Evolutionary conservation across 805 yeast genomes (phyloP).

Genomic region (Cyberlindnera misumaiensis): DNA sequence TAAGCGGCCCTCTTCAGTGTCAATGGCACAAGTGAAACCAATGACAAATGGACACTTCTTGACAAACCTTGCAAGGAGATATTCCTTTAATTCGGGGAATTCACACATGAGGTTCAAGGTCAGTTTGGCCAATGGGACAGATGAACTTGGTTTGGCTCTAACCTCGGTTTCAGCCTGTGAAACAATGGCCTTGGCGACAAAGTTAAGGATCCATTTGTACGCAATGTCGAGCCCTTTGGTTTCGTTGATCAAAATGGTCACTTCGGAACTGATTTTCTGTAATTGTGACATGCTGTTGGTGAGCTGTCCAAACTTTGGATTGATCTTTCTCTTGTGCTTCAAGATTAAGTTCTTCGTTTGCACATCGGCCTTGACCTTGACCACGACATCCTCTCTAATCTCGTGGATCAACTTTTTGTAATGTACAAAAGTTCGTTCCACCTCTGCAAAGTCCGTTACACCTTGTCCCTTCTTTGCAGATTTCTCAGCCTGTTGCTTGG

Average conservation of each 20-base stretch:
- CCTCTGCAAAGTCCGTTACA: conserved; percentile 26
- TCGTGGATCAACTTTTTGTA: conserved; percentile 46
- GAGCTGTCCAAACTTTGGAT: conserved; percentile 88
- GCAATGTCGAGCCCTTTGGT: conserved; percentile 46
- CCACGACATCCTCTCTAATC: conserved; percentile 55
- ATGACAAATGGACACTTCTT: conserved; percentile 87
- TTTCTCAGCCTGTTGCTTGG: conserved; percentile 11
- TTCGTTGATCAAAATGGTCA: conserved; percentile 41
- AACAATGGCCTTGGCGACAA: conserved; percentile 77
- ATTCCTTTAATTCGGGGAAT: conserved; percentile 36
- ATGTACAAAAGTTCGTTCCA: conserved; percentile 38
- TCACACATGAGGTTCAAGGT: conserved; percentile 46
- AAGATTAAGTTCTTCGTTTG: conserved; percentile 47
- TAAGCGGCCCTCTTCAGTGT: conserved; percentile 73
- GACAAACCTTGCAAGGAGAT: conserved; percentile 66
- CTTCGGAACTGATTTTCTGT: conserved; percentile 39
- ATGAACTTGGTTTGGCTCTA: conserved; percentile 66
- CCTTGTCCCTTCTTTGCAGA: conserved; percentile 24
- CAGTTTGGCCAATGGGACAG: conserved; percentile 72
- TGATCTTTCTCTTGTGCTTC: conserved; percentile 65
- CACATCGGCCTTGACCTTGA: conserved; percentile 45
- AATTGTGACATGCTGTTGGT: conserved; percentile 66
- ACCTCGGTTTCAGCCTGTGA: conserved; percentile 93
- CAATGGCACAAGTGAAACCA: conserved; percentile 71
- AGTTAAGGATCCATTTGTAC: conserved; percentile 70